phyloP scores from a whole-genome alignment of 2,329 filamentous ascomycete genomes.

The Dactylellina sp. region DNA sequence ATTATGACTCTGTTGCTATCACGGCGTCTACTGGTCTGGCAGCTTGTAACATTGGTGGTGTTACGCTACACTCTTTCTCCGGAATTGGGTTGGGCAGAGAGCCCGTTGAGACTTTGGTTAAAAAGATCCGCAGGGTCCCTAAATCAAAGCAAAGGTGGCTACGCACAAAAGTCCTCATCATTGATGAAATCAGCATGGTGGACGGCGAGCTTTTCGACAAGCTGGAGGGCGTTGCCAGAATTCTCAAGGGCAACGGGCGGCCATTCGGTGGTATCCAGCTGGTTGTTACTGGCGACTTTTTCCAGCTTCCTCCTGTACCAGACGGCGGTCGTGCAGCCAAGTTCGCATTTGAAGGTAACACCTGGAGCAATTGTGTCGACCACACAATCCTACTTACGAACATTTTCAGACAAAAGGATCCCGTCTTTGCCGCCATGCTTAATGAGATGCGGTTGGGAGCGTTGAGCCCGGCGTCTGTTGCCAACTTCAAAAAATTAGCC shows the following conservation, averaged over 20 bases:
- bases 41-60: conserved; percentile 95
- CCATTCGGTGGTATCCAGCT: conserved; percentile 97
- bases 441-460: conserved; percentile 96
- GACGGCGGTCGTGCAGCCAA: conserved; percentile 79
- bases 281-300: conserved; percentile 96
- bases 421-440: conserved; percentile 90
- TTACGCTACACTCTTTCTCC: conserved; percentile 94
- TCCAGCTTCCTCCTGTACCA: conserved; percentile 90
- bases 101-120: conserved; percentile 79
- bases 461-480: conserved; percentile 79
- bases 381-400: conserved; percentile 96
- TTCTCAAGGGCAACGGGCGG: conserved; percentile 86
- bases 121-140: conserved; percentile 87
- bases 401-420: conserved; percentile 94
- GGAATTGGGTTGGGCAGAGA: conserved; percentile 97
- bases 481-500: conserved; percentile 78
- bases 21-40: conserved; percentile 96
- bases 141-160: conserved; percentile 93
- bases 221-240: conserved; percentile 85
- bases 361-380: conserved; percentile 91
- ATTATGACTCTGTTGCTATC: conserved; percentile 87
- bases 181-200: conserved; percentile 99
- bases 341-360: conserved; percentile 91
- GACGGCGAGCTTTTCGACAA: conserved; percentile 98
- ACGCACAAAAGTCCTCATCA: conserved; percentile 83